Percentiles rank a stretch among this genome's conserved stretches.
Conservation (phyloP, 2,329 filamentous ascomycete genomes). For the Talaromyces piceae region DNA sequence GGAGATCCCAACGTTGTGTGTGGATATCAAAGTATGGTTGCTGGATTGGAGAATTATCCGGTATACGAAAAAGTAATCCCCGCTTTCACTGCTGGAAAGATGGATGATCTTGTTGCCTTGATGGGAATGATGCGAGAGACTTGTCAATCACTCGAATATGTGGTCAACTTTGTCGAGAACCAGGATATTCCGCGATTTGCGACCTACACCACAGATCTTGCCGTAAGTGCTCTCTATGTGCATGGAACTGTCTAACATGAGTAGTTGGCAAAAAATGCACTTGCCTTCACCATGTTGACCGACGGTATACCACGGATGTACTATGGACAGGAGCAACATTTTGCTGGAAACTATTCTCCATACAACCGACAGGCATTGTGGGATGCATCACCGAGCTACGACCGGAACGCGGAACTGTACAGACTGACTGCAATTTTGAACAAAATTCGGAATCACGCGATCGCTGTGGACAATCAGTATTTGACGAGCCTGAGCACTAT, state of each 20-base stretch:
- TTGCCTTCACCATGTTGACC: constrained; percentile 50
- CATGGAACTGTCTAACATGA: neutral
- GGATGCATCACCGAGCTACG: constrained; percentile 38
- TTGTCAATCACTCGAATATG: constrained; percentile 34
- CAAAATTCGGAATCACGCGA: constrained; percentile 39
- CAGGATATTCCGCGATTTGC: constrained; percentile 51
- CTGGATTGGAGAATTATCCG: constrained; percentile 39
- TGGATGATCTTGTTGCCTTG: constrained; percentile 16
- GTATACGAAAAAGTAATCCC: constrained; percentile 20
- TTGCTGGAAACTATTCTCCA: constrained; percentile 39
- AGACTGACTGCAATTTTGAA: constrained; percentile 39
- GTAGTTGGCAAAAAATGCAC: constrained; percentile 49
- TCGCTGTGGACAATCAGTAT: constrained; percentile 28
- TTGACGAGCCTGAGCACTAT: constrained; percentile 28
- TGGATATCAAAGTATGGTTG: constrained; percentile 29
- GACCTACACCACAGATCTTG: constrained; percentile 42
- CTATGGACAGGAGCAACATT: constrained; percentile 56
- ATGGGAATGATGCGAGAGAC: constrained; percentile 13
- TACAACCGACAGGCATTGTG: constrained; percentile 48
- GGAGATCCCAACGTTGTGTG: constrained; percentile 27
- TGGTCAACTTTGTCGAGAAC: constrained; percentile 51
- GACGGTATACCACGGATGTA: constrained; percentile 56
- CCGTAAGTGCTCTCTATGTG: constrained; percentile 17
- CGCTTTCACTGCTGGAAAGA: constrained; percentile 19
- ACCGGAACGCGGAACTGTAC: constrained; percentile 40